phyloP scores from a whole-genome alignment of 1,284 basidiomycete species.

The Cystobasidium sp. region DNA sequence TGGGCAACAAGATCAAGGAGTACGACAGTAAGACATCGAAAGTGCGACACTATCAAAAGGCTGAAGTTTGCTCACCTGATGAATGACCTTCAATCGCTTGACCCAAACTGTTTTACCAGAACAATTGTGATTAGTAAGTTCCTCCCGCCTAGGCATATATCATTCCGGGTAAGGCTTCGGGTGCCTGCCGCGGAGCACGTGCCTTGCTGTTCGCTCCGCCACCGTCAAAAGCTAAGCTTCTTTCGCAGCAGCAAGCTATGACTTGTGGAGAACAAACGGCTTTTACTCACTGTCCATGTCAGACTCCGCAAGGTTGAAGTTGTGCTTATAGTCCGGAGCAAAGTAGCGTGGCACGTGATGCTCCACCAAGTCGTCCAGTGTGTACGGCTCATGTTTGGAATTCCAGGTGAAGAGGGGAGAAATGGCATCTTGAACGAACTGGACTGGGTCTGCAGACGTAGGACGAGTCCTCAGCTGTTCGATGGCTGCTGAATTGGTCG shows the following conservation, averaged over 20 bases:
- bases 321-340: conserved; percentile 4
- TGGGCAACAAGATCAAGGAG: not conserved
- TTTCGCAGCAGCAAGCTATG: not conserved
- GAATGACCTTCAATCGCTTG: not conserved
- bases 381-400: conserved; percentile 6
- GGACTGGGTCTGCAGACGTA: conserved; percentile 16
- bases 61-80: not conserved
- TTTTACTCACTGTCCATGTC: conserved; percentile 9
- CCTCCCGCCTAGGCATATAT: not conserved
- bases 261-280: not conserved
- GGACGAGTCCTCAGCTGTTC: conserved; percentile 4
- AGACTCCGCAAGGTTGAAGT: not conserved
- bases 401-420: conserved; percentile 23
- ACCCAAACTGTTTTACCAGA: conserved; percentile 2
- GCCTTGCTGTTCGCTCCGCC: not conserved
- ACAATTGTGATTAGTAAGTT: not conserved
- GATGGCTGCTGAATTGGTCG: conserved; percentile 2
- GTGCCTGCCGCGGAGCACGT: not conserved
- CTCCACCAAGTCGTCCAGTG: conserved; percentile 14
- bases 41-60: not conserved
- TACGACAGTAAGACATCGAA: not conserved
- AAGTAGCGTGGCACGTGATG: conserved; percentile 32
- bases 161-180: not conserved
- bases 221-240: not conserved
- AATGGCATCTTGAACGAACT: conserved; percentile 26